Base-by-base conservation (phyloP, 345 rosid species). In the Arabidopsis suecica region DNA sequence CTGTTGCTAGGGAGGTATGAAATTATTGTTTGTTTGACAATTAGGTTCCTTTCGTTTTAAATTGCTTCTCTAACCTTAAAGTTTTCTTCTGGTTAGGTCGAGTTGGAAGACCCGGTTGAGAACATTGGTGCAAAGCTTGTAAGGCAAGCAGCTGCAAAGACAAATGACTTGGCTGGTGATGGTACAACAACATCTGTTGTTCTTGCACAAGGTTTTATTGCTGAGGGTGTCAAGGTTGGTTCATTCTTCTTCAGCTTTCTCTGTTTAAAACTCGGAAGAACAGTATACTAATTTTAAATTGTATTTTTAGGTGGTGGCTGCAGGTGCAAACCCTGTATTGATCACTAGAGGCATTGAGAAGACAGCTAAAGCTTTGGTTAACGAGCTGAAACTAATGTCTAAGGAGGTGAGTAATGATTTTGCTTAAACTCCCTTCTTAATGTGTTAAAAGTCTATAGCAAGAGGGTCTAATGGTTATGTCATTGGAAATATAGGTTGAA, bases 101-200 rank as follows among this genome's bases (percentile, higher is more conserved):
- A 90, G 81, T 80, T 96, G 82, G 99, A 92, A 73, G 99, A 96
- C 62, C 98, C 99, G 0, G 98, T 96, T 77, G 99, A 96, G 86
- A 96, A 96, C 64, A 96, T 96, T 51, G 99, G 99, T 72, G 98
- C 98, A 22, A 96, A 93, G 82, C 77, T 96, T 74, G 98, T 96
- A 71, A 87, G 99, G 71, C 98, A 96, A 79, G 99, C 99, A 5
- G 99, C 99, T 82, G 88, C 96, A 36, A 95, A 95, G 81, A 93
- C 98, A 11, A 95, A 95, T 79, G 99, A 95, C 87, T 76, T 95
- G 84, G 99, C 99, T 62, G 99, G 98, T 72, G 99, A 93, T 63
- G 98, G 99, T 30, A 96, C 99, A 5, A 96, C 99, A 25, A 96
- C 99, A 61, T 96, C 99, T 8, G 99, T 96, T 76, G 99, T 96